Evolutionary conservation across 1,284 basidiomycete genomes (phyloP), one percentile per base, ranked within the genome.

Genomic region (Tilletiopsis washingtonensis): DNA sequence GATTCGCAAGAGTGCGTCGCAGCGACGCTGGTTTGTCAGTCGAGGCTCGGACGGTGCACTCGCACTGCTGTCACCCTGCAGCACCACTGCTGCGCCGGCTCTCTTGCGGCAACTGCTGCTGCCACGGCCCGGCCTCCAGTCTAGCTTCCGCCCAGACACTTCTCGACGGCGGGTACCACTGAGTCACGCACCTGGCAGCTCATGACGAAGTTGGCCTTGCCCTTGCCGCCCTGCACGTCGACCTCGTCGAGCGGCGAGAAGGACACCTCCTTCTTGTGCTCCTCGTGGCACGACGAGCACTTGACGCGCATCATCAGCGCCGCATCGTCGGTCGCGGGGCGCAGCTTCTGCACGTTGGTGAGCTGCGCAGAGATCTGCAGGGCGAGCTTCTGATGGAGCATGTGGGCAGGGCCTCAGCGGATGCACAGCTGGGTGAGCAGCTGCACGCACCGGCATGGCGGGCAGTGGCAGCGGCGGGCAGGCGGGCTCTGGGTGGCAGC

Each of bases 221-320:
- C 67, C 2, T 67, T 45, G 23, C 67, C 62, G 32, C 61, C 63
- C 17, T 58, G 57, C 62, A 69, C 44, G 24, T 73, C 70, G 17
- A 53, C 48, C 34, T 62, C 53, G 20, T 67, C 62, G 6, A 39
- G 42, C 1, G 61, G 58, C 9, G 56, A 57, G 21, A 73, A 47
- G 2, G 63, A 60, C 1, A 73, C 65, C 2, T 56, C 24, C 25
- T 69, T 70, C 21, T 63, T 42, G 37, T 73, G 70, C 19, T 45
- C 48, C 45, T 73, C 70, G 36, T 69, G 69, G 43, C 70, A 73
- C 5, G 60, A 61, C 3, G 59, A 67, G 54, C 70, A 73, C 54
- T 70, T 68, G 24, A 63, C 50, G 11, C 40, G 45, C 19, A 67
- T 36, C 54, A 71, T 59, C 2, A 73, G 47, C 4, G 56, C 57